phyloP scores from a whole-genome alignment of 2,329 filamentous ascomycete species.

The Monosporascus sp. region DNA sequence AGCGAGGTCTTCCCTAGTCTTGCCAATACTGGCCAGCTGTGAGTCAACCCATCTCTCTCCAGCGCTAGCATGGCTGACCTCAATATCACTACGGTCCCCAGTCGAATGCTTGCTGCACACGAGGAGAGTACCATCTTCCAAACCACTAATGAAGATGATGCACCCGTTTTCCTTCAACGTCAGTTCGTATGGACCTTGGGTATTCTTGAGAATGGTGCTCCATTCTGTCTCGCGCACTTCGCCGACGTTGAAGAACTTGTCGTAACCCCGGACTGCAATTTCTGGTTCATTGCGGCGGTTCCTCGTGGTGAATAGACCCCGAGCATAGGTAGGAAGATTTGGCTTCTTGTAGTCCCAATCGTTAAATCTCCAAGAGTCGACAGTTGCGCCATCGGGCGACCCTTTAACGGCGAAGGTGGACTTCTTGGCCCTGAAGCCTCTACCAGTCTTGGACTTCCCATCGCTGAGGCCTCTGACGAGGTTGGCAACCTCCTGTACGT shows the following conservation, averaged over 20 bases:
- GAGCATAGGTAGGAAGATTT: constrained; percentile 84
- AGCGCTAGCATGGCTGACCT: constrained; percentile 75
- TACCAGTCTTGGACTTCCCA: constrained; percentile 50
- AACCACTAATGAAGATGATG: constrained; percentile 92
- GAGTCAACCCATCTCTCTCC: constrained; percentile 78
- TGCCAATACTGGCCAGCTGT: constrained; percentile 73
- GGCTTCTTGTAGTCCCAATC: constrained; percentile 94
- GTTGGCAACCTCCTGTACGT: constrained; percentile 59
- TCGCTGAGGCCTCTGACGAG: constrained; percentile 62
- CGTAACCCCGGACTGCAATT: constrained; percentile 86
- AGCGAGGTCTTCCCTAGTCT: constrained; percentile 73
- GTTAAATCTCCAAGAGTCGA: constrained; percentile 89
- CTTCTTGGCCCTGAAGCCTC: constrained; percentile 70
- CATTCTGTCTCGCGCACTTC: constrained; percentile 81
- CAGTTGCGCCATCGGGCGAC: constrained; percentile 59
- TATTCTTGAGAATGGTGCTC: constrained; percentile 69
- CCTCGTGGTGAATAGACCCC: constrained; percentile 85
- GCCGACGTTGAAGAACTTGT: constrained; percentile 96
- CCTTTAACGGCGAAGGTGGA: constrained; percentile 64
- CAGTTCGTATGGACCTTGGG: constrained; percentile 84
- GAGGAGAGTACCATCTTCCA: constrained; percentile 82
- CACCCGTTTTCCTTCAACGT: constrained; percentile 99
- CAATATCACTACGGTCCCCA: constrained; percentile 65
- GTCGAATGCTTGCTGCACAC: constrained; percentile 99
- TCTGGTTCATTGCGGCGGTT: constrained; percentile 61